These are phyloP conservation scores for Phialophora verrucosa DNA, from an alignment of 2,329 filamentous ascomycete species.

Conservation along the genomic window DNA sequence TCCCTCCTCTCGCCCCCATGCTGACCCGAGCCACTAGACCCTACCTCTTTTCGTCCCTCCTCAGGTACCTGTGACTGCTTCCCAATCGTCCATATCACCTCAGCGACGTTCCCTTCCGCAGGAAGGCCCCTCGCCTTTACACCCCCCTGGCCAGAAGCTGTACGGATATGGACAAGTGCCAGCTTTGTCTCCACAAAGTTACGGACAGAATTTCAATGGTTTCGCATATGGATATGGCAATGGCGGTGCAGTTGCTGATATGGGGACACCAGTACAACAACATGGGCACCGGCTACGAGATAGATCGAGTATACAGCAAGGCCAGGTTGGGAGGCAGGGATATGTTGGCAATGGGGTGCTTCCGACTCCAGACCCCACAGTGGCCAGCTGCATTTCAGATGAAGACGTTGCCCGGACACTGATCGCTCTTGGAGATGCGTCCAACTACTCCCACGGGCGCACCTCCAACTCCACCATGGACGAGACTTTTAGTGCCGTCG, in stretches of 20 bases:
- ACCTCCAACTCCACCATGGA: conserved; percentile 93
- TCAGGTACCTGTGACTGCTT: conserved; percentile 91
- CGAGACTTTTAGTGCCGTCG: conserved; percentile 88
- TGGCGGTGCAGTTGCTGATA: conserved; percentile 35
- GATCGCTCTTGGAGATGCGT: conserved; percentile 93
- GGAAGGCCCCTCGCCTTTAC: conserved; percentile 74
- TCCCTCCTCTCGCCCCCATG: conserved; percentile 28
- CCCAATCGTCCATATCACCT: conserved; percentile 95
- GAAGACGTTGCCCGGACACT: conserved; percentile 97
- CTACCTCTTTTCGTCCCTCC: conserved; percentile 92
- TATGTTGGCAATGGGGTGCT: conserved; percentile 67
- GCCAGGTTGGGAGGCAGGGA: conserved; percentile 53
- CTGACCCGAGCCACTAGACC: conserved; percentile 66
- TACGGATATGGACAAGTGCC: conserved; percentile 62
- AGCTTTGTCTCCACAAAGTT: conserved; percentile 83
- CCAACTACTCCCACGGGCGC: conserved; percentile 89
- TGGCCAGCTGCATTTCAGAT: conserved; percentile 95
- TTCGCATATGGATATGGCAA: conserved; percentile 40
- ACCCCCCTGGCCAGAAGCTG: conserved; percentile 75
- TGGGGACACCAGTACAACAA: conserved; percentile 48
- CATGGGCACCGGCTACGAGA: conserved; percentile 70
- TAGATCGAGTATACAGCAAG: conserved; percentile 46
- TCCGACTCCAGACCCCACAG: conserved; percentile 94
- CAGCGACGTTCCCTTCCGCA: conserved; percentile 79
- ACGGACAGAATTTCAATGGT: conserved; percentile 59